Evolutionary conservation across 305 asterid genomes (phyloP), one percentile per base, ranked within the genome.

Genomic region (Stenogyne calaminthoides): DNA sequence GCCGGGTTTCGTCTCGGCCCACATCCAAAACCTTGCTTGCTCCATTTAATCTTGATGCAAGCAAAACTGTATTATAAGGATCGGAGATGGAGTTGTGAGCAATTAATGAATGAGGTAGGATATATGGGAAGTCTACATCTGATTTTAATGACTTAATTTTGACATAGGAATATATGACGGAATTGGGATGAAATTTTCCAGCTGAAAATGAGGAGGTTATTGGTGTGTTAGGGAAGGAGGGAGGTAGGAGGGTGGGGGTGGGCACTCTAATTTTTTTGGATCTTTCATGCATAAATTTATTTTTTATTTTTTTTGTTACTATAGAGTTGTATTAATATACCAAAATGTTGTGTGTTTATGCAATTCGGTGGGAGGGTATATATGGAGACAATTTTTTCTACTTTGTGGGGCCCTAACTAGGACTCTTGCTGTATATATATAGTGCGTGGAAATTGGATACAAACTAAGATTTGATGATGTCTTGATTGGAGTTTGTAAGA

Each of bases 281-380:
- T 54, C 74, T 81, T 84, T 84, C 94, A 88, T 85, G 96, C 90
- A 88, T 85, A 84, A 80, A 82, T 81, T 78, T 73, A 86, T 85
- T 78, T 85, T 86, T 71, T 80, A 84, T 83, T 68, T 64, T 83
- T 76, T 54, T 19, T 19, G 32, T 52, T 72, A 71, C 42, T 39
- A 27, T 49, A 66, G 73, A 71, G 59, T 15, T 49, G 36, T 32
- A 15, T 20, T 18, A 7, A 77, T 4, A 52, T 27, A 65, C 72
- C 68, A 64, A 80, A 59, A 58, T 27, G 15, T 39, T 42, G 18
- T 18, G 20, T 49, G 0, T 16, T 42, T 60, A 0, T 52, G 34
- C 0, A 69, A 46, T 64, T 69, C 34, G 8, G 25, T 64, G 65
- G 55, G 55, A 71, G 32, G 32, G 52, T 58, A 44, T 55, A 65